Evolutionary conservation across 805 yeast species (phyloP).

Genomic region (Yamadazyma nakazawae): DNA sequence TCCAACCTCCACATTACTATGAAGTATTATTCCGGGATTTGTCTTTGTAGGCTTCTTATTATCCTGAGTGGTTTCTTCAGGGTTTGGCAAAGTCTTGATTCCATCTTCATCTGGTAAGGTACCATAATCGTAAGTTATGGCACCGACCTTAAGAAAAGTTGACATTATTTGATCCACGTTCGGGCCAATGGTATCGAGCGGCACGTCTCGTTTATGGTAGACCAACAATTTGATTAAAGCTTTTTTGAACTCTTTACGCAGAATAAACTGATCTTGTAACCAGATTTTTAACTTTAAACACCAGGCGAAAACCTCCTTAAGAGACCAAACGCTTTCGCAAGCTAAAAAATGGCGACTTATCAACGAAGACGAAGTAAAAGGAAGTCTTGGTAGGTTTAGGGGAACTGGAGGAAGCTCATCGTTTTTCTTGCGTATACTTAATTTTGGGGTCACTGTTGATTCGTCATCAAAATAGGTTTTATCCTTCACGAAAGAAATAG

Average conservation of each 20-base stretch:
- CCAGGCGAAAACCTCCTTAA: conserved; percentile 54
- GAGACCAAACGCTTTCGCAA: conserved; percentile 45
- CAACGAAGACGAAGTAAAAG: conserved; percentile 51
- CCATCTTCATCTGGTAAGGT: conserved; percentile 13
- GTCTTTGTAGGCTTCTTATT: conserved; percentile 9
- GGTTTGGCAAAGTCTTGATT: conserved; percentile 11
- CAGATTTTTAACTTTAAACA: conserved; percentile 48
- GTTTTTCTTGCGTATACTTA: conserved; percentile 14
- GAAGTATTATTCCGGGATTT: conserved; percentile 16
- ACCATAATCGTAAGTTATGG: conserved; percentile 31
- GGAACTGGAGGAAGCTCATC: conserved; percentile 44
- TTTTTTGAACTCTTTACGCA: conserved; percentile 50
- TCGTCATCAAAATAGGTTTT: conserved; percentile 7
- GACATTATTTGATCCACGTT: conserved; percentile 48
- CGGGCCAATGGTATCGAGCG: conserved; percentile 48
- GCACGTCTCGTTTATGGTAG: conserved; percentile 47
- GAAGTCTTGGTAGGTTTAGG: conserved; percentile 49
- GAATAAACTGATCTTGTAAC: conserved; percentile 51
- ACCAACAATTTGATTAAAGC: conserved; percentile 50
- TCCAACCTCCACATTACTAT: conserved; percentile 20
- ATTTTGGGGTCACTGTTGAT: not conserved
- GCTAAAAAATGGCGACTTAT: conserved; percentile 46
- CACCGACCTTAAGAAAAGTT: conserved; percentile 40
- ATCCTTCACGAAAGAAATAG: conserved; percentile 37
- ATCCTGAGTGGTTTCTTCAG: conserved; percentile 5